phyloP scores from a whole-genome alignment of 345 rosid species.

The Dipteronia sinensis region DNA sequence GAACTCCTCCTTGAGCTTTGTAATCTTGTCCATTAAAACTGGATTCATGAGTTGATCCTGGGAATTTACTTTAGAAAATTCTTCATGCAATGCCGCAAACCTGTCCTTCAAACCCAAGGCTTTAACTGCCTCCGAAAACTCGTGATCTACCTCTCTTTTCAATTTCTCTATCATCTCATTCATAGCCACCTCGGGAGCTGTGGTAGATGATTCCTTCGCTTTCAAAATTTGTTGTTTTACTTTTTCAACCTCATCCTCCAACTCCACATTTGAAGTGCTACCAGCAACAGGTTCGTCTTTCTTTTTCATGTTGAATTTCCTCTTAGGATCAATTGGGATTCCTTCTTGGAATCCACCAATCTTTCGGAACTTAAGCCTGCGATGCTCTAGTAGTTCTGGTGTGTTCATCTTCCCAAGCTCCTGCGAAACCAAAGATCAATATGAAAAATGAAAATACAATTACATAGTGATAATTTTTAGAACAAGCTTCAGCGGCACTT shows the following conservation, averaged over 20 bases:
- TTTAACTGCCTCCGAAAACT: conserved; percentile 63
- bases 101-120: conserved; percentile 63
- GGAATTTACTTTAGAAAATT: conserved; percentile 51
- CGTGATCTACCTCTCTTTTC: conserved; percentile 72
- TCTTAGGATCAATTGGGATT: conserved; percentile 59
- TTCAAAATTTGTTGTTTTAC: conserved; percentile 65
- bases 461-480: conserved; percentile 12
- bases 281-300: conserved; percentile 45
- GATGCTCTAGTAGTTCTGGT: conserved; percentile 65
- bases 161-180: conserved; percentile 68
- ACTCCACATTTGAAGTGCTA: conserved; percentile 44
- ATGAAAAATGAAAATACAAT: conserved; percentile 13
- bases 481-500: conserved; percentile 33
- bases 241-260: conserved; percentile 69
- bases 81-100: conserved; percentile 44
- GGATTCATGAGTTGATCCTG: conserved; percentile 65
- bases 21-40: conserved; percentile 52
- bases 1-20: conserved; percentile 68
- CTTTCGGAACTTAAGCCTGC: conserved; percentile 79
- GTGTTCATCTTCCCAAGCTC: conserved; percentile 75
- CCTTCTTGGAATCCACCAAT: conserved; percentile 78
- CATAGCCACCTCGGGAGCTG: conserved; percentile 51
- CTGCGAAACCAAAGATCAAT: conserved; percentile 37
- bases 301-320: conserved; percentile 73
- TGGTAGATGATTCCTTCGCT: conserved; percentile 64